Evolutionary conservation across 2,329 filamentous ascomycete species (phyloP), one percentile per base, ranked within the genome.

Genomic region (Neopestalotiopsis sp.): DNA sequence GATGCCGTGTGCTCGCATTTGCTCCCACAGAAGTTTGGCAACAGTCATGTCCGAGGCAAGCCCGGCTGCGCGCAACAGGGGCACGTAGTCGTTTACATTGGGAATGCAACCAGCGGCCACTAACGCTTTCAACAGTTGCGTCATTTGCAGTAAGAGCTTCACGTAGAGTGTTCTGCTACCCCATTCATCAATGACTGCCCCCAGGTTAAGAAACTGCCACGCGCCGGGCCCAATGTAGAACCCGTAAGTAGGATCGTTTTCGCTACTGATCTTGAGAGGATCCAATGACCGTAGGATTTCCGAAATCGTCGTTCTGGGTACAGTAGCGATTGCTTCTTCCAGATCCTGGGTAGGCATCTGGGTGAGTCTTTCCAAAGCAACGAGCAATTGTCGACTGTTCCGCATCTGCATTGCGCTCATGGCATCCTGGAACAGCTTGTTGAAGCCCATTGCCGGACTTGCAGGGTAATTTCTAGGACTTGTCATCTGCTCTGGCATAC

Each of bases 281-380:
- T 92, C 89, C 9, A 94, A 78, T 5, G 85, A 83, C 42, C 86
- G 85, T 38, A 95, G 77, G 10, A 92, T 85, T 71, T 92, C 89
- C 1, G 89, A 88, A 74, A 94, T 90, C 0, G 85, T 85, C 1
- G 85, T 81, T 1, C 83, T 77, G 0, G 90, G 84, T 28, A 94
- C 75, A 0, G 70, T 65, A 14, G 71, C 71, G 5, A 84, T 72
- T 59, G 81, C 76, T 6, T 77, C 70, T 7, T 79, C 73, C 17
- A 79, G 74, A 5, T 72, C 71, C 1, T 73, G 61, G n/a, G 75
- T 66, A 3, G 68, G 38, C 40, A 78, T 72, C 3, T 53, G 75
- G 5, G 71, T 70, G 32, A 77, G 71, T 20, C 38, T 38, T n/a
- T 42, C n/a, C 38, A 78, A 40, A 17, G 70, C 62, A 13, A 70